Evolutionary conservation across 2,329 filamentous ascomycete species (phyloP).

Genomic region (Talaromyces funiculosus): DNA sequence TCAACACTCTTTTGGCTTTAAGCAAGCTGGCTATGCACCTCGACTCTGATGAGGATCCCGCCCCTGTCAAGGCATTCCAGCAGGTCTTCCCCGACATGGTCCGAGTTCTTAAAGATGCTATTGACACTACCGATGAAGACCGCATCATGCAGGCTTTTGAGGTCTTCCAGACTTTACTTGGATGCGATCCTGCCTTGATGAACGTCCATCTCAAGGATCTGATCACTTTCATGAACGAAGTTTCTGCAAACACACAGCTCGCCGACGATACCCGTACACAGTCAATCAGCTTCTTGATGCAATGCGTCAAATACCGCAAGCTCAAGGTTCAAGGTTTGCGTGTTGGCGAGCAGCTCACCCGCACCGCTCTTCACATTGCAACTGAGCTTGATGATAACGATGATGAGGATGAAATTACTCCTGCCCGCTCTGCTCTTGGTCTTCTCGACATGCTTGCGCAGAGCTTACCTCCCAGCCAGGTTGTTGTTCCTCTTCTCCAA

Average conservation of each 20-base stretch:
- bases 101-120: conserved; percentile 75
- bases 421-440: conserved; percentile 75
- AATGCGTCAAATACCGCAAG: conserved; percentile 84
- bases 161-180: conserved; percentile 91
- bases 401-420: conserved; percentile 79
- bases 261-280: conserved; percentile 84
- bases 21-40: conserved; percentile 82
- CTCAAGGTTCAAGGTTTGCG: conserved; percentile 91
- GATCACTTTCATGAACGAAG: conserved; percentile 86
- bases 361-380: conserved; percentile 81
- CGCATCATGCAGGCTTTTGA: conserved; percentile 87
- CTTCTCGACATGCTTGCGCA: conserved; percentile 84
- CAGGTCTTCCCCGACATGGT: conserved; percentile 82
- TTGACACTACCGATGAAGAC: conserved; percentile 77
- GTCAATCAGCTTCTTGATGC: conserved; percentile 88
- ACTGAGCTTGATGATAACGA: conserved; percentile 72
- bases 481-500: conserved; percentile 85
- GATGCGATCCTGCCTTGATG: conserved; percentile 79
- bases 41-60: conserved; percentile 76
- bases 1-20: conserved; percentile 89
- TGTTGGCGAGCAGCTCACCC: conserved; percentile 79
- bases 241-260: conserved; percentile 68
- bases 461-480: conserved; percentile 85
- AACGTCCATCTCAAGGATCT: conserved; percentile 84
- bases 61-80: conserved; percentile 69